Conservation (phyloP, 176 grass and related monocot genomes). For the Canna indica region DNA sequence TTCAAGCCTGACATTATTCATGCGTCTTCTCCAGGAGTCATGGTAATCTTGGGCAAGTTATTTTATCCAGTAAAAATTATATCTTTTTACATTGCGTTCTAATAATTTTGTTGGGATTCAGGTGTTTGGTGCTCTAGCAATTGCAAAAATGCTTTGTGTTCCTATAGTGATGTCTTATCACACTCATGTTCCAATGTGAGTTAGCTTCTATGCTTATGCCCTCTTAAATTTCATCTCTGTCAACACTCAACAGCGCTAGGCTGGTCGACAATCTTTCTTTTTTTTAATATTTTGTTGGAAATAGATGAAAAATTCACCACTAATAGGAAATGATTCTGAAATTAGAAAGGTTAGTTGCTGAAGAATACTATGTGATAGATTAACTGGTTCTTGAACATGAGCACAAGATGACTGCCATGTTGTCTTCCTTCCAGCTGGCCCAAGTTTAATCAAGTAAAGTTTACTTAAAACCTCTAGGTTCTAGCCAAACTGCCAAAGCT, state of each 20-base stretch:
- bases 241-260: too few relatives aligned
- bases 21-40: slow-evolving; percentile 94
- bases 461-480: not conserved
- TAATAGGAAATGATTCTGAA: not conserved
- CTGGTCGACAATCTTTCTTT: too few relatives aligned
- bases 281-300: not conserved
- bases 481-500: too few relatives aligned
- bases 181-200: slow-evolving; percentile 91
- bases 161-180: slow-evolving; percentile 91
- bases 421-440: not conserved
- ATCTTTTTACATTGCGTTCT: not conserved
- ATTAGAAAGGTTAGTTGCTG: not conserved
- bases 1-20: slow-evolving; percentile 98
- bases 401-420: not conserved
- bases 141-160: slow-evolving; percentile 70
- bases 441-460: not conserved
- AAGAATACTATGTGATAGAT: too few relatives aligned
- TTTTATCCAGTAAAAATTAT: slow-evolving; percentile 4
- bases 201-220: not conserved
- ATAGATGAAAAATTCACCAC: not conserved
- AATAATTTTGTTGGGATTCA: slow-evolving; percentile 8
- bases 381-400: too few relatives aligned
- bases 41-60: slow-evolving; percentile 33
- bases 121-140: slow-evolving; percentile 86
- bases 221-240: not conserved